Percentiles rank a stretch among this genome's conserved stretches.
These are phyloP conservation scores for Blastobotrys malaysiensis DNA, from an alignment of 1,139 yeast species.

Conservation along the genomic window DNA sequence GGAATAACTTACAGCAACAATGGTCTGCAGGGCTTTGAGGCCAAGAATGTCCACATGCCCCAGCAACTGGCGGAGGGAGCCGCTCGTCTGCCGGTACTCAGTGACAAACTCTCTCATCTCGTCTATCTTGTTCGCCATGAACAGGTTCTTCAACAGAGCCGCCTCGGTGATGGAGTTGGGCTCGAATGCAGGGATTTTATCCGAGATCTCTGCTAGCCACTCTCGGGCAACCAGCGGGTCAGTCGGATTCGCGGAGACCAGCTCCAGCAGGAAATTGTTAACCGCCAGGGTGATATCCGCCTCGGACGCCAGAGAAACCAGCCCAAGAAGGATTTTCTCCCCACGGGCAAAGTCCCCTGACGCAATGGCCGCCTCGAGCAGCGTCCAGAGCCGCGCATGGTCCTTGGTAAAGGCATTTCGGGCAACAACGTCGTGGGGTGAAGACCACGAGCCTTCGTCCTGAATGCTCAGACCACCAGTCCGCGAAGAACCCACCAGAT, in stretches of 20 bases:
- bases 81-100: constrained; percentile 27
- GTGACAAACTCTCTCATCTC: constrained; percentile 27
- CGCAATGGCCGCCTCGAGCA: constrained; percentile 74
- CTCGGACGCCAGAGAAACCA: constrained; percentile 42
- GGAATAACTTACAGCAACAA: constrained; percentile 32
- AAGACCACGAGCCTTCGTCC: constrained; percentile 28
- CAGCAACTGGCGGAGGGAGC: constrained; percentile 41
- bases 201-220: constrained; percentile 27
- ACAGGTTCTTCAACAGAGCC: constrained; percentile 31
- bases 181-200: constrained; percentile 24
- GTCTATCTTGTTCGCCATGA: constrained; percentile 22
- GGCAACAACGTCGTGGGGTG: constrained; percentile 31
- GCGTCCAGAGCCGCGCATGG: constrained; percentile 63
- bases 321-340: constrained; percentile 55
- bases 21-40: constrained; percentile 48
- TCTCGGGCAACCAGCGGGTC: constrained; percentile 26
- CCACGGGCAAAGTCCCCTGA: constrained; percentile 70
- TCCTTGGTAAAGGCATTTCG: constrained; percentile 38
- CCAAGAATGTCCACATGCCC: constrained; percentile 66
- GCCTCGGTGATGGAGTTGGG: constrained; percentile 34
- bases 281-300: constrained; percentile 40
- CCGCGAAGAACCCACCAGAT: neutral
- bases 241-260: constrained; percentile 37
- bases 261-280: constrained; percentile 45
- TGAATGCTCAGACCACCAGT: neutral